These are phyloP conservation scores for Penicillium riverlandense DNA, from an alignment of 495 filamentous ascomycete genomes.

Conservation along the genomic window DNA sequence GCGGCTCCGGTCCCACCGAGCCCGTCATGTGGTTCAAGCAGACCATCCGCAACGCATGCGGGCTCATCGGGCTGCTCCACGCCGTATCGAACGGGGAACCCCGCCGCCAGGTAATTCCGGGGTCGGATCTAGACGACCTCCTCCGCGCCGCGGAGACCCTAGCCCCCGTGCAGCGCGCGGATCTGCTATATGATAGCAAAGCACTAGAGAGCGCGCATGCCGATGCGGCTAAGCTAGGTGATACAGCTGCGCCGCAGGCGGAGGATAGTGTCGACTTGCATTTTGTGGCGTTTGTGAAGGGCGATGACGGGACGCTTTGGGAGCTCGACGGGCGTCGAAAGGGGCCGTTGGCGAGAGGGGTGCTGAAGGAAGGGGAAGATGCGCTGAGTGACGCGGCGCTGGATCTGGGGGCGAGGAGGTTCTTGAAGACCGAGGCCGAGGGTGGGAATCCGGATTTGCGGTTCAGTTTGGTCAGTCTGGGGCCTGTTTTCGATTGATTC, in stretches of 20 bases:
- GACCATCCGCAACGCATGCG: constrained; percentile 83
- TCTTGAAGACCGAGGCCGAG: constrained; percentile 53
- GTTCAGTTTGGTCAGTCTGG: constrained; percentile 69
- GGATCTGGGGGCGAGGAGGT: constrained; percentile 48
- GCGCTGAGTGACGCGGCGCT: constrained; percentile 61
- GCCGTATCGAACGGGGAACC: constrained; percentile 58
- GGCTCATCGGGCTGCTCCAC: constrained; percentile 76
- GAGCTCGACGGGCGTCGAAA: constrained; percentile 78
- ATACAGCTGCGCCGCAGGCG: constrained; percentile 63
- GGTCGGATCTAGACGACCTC: constrained; percentile 40
- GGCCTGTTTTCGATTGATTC: constrained; percentile 52
- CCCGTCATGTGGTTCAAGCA: constrained; percentile 86
- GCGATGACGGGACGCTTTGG: constrained; percentile 63
- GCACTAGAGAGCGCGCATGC: constrained; percentile 67
- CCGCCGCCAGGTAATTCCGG: constrained; percentile 31
- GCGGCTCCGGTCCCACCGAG: constrained; percentile 41
- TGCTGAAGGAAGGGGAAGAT: constrained; percentile 51
- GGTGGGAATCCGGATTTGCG: constrained; percentile 58
- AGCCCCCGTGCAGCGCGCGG: constrained; percentile 50
- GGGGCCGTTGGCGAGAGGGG: constrained; percentile 57
- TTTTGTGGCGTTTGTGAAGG: constrained; percentile 82
- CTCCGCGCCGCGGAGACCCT: constrained; percentile 37
- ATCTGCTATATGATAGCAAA: constrained; percentile 64
- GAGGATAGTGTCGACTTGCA: constrained; percentile 67
- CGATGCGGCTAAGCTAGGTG: constrained; percentile 61